Evolutionary conservation across 805 yeast genomes (phyloP).

Genomic region (Cyberlindnera euphorbiae): DNA sequence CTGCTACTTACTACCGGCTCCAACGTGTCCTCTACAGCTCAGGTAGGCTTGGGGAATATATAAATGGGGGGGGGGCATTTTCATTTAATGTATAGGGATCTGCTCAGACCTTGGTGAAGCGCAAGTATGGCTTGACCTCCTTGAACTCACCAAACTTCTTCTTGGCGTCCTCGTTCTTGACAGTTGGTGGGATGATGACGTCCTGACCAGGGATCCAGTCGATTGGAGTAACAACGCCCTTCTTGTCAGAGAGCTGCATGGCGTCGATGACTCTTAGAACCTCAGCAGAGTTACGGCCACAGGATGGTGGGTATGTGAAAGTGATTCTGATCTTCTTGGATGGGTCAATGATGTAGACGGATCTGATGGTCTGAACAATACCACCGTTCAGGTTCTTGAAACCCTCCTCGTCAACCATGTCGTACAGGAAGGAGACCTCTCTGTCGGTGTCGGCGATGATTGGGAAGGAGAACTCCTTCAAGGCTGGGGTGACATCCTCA

Average conservation of each 20-base stretch:
- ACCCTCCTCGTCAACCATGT: slow-evolving; percentile 85
- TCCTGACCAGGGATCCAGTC: slow-evolving; percentile 89
- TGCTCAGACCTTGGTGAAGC: slow-evolving; percentile 48
- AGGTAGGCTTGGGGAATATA: no score
- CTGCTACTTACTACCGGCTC: no score
- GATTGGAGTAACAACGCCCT: slow-evolving; percentile 85
- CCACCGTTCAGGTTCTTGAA: slow-evolving; percentile 70
- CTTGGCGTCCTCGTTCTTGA: slow-evolving; percentile 73
- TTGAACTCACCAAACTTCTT: slow-evolving; percentile 82
- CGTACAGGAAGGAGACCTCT: slow-evolving; percentile 78
- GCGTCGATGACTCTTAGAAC: slow-evolving; percentile 88
- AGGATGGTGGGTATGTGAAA: slow-evolving; percentile 87
- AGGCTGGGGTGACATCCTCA: slow-evolving; percentile 68
- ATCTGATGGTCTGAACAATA: slow-evolving; percentile 82
- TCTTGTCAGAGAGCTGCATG: slow-evolving; percentile 76
- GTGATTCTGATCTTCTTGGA: slow-evolving; percentile 81
- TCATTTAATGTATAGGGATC: no score
- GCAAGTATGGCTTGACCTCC: slow-evolving; percentile 86
- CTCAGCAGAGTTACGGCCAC: slow-evolving; percentile 92
- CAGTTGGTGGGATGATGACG: slow-evolving; percentile 86
- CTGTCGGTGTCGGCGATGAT: slow-evolving; percentile 84
- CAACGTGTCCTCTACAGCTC: no score
- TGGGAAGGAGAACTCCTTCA: slow-evolving; percentile 78
- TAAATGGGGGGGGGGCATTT: no score
- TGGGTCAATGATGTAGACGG: slow-evolving; percentile 90